phyloP scores from a whole-genome alignment of 2,329 filamentous ascomycete species.

The Didymella arachidicola region DNA sequence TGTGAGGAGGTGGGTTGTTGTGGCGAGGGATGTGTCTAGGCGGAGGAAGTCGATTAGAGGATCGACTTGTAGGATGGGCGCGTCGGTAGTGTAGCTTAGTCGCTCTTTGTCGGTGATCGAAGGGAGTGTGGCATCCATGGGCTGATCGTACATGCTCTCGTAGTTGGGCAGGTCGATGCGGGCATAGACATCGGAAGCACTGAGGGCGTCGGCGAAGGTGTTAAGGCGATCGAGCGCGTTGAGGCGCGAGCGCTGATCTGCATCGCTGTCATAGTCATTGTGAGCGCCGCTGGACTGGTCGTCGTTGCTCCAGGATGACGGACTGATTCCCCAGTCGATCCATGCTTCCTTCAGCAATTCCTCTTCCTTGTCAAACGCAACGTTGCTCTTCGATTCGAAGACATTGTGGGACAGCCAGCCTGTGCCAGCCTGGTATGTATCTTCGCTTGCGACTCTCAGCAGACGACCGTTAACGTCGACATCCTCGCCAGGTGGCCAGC shows the following conservation, averaged over 20 bases:
- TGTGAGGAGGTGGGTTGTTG: conserved; percentile 33
- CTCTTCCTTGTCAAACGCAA: conserved; percentile 61
- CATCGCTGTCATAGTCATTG: conserved; percentile 36
- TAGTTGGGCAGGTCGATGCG: conserved; percentile 56
- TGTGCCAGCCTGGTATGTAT: conserved; percentile 80
- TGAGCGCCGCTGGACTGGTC: conserved; percentile 49
- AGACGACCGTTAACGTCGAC: conserved; percentile 71
- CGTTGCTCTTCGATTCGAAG: conserved; percentile 49
- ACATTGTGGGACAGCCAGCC: conserved; percentile 74
- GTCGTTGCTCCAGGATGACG: conserved; percentile 60
- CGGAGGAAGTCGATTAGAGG: conserved; percentile 55
- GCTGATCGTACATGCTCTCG: conserved; percentile 49
- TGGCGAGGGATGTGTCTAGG: conserved; percentile 48
- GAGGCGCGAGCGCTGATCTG: conserved; percentile 1
- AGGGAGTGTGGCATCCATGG: conserved; percentile 70
- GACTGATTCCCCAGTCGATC: conserved; percentile 71
- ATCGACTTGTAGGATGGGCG: conserved; percentile 63
- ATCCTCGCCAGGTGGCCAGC: conserved; percentile 77
- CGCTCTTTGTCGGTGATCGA: conserved; percentile 62
- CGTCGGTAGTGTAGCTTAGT: conserved; percentile 63
- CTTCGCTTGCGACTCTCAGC: conserved; percentile 80
- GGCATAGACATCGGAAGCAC: conserved; percentile 70
- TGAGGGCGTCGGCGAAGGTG: conserved; percentile 66
- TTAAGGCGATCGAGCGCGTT: conserved; percentile 59
- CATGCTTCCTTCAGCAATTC: conserved; percentile 71